Conservation (phyloP, 2,329 filamentous ascomycete species). For the Neofusicoccum sp. region DNA sequence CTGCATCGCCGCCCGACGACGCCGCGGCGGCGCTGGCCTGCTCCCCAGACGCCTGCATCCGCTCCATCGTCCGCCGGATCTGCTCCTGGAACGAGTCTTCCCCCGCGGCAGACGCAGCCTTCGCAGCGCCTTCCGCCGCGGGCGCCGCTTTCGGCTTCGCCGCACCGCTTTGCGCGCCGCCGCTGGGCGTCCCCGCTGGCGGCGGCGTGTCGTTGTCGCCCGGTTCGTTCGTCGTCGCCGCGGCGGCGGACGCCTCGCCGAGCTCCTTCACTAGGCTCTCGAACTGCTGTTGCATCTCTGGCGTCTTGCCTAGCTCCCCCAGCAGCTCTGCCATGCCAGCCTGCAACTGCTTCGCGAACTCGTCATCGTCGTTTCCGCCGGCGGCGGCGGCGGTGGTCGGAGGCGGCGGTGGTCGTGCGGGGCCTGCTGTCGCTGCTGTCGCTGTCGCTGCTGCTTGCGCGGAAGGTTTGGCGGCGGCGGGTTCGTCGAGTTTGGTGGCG, state of each 20-base stretch:
- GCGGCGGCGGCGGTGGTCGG: conserved; percentile 29
- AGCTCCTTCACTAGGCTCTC: conserved; percentile 75
- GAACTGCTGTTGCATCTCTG: conserved; percentile 75
- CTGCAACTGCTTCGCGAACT: conserved; percentile 83
- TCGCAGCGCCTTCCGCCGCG: conserved; percentile 19
- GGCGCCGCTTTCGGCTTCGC: conserved; percentile 20
- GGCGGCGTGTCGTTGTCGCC: conserved; percentile 28
- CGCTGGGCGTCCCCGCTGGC: conserved; percentile 21
- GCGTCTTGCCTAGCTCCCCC: conserved; percentile 60
- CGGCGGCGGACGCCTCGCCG: conserved; percentile 44
- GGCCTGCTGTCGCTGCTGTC: conserved; percentile 40
- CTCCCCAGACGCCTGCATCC: conserved; percentile 86
- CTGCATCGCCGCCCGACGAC: conserved; percentile 49
- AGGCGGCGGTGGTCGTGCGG: conserved; percentile 28
- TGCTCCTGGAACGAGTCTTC: conserved; percentile 85
- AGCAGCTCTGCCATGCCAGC: conserved; percentile 84
- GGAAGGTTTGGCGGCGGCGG: conserved; percentile 25
- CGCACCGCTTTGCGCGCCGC: conserved; percentile 1
- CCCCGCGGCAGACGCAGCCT: conserved; percentile 30
- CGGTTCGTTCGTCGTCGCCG: too few relatives aligned
- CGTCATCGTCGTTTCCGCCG: conserved; percentile 59
- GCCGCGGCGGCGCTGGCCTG: conserved; percentile 77
- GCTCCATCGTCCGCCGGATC: conserved; percentile 90
- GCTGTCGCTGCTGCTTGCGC: conserved; percentile 37
- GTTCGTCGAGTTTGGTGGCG: conserved; percentile 56